Base-by-base conservation (phyloP, 257 asterid species). In the Plantago major region DNA sequence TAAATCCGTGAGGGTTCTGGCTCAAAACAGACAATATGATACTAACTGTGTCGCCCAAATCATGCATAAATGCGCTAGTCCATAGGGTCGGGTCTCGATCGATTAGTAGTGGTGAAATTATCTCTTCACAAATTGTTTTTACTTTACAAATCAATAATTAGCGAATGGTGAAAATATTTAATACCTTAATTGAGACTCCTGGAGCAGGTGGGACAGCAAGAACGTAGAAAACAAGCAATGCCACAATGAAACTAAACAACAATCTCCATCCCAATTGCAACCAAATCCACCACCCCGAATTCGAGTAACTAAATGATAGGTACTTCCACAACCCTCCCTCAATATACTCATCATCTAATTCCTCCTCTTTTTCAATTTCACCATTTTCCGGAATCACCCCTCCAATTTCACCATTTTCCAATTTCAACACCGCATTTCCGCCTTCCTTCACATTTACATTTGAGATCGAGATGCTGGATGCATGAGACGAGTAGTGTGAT, bases 201-300 rank as follows among this genome's bases (percentile, higher is more conserved):
- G 97, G 94, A 3, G 86, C 22, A 5, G 94, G 97, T 2, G 97
- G 95, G 71, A 81, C 84, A 10, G 89, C 80, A 19, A 79, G 79
- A 13, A 86, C 9, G 64, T 79, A 89, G 81, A 89, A 86, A 55
- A 89, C 87, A 37, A 72, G 19, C 73, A 84, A 55, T 10, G 89
- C 94, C 46, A 79, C 26, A 9, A 72, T 42, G 58, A 89, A 66
- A 63, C 97, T 89, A 37, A 86, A 15, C 70, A 86, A 14, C 57
- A 84, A 66, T 65, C 97, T 84, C 97, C 97, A 89, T 19, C 62
- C 58, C 44, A 89, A 47, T 81, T 89, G 94, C 81, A 81, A 2
- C 49, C 62, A 40, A 10, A 84, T 75, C 97, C 97, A 89, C 54
- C 70, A 67, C 11, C 71, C 67, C 3, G 97, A 79, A 76, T 66